Base-by-base conservation (phyloP, 106 monocot genomes). In the Phalaenopsis aphrodite region DNA sequence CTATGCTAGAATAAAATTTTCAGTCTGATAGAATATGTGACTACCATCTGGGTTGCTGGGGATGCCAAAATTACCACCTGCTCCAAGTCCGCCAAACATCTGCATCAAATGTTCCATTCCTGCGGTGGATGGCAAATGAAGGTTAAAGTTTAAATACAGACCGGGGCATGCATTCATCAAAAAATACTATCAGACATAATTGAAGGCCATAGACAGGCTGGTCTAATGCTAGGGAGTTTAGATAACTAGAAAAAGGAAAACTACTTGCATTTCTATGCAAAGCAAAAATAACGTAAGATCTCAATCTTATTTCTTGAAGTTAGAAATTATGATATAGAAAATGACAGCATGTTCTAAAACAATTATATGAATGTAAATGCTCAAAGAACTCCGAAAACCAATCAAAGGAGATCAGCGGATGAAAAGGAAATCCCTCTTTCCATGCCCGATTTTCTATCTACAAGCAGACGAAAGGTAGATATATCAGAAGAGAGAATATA, bases 41-140 rank as follows among this genome's bases (percentile, higher is more conserved):
- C 38, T 24, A 95, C 95, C 90, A 64, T 90, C 83, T 11, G 87
- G 78, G 5, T 81, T 79, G 38, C 79, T 83, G 37, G 90, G 82
- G 66, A 72, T 80, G 72, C 82, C 74, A 14, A 92, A 78, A 47
- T 57, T 75, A 73, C 89, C 88, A 56, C 88, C 87, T 79, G 82
- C 86, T 46, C 93, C 93, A 57, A 89, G 79, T 23, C 88, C 95
- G 75, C 86, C 83, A 75, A 96, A 88, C 85, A 96, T 82, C 85
- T 88, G 91, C 93, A 90, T 90, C 72, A 96, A 82, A 39, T 77
- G 55, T 10, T 96, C 87, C 74, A 93, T 73, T 24, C 88, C 90
- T 37, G 78, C 45, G 5, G 19, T 55, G 74, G 41, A 16, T 45
- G 45, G 43, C 43, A 45, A 19, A 19, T 19, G 21, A 37, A 75